phyloP scores from a whole-genome alignment of 2,329 filamentous ascomycete species.

The Sporothrix sp. region DNA sequence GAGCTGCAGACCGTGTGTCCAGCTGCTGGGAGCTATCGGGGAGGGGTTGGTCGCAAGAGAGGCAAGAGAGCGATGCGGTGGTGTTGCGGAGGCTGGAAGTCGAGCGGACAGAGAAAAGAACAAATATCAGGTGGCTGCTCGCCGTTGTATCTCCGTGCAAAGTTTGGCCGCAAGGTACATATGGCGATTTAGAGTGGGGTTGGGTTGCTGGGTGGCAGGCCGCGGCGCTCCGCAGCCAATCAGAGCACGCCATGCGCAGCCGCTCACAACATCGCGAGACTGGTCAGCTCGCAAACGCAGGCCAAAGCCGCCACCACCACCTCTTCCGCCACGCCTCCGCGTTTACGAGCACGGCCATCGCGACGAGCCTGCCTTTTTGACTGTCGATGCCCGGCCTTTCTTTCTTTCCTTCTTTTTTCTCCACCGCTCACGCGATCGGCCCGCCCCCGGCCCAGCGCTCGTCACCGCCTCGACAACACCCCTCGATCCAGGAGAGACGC shows the following conservation, averaged over 20 bases:
- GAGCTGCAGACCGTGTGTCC: neutral
- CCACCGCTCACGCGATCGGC: too few species aligned
- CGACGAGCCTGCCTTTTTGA: neutral
- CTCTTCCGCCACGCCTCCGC: too few species aligned
- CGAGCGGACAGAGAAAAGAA: too few species aligned
- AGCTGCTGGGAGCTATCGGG: neutral
- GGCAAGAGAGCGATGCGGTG: neutral
- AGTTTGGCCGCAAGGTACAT: too few species aligned
- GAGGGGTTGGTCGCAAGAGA: neutral
- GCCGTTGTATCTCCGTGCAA: neutral
- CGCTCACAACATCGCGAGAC: slow-evolving; percentile 34
- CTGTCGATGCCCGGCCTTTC: neutral
- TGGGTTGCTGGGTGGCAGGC: slow-evolving; percentile 19
- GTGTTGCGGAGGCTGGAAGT: neutral
- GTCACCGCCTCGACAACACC: neutral
- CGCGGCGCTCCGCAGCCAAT: slow-evolving; percentile 26
- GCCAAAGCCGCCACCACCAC: slow-evolving; percentile 8
- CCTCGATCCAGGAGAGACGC: too few species aligned
- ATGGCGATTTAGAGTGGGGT: too few species aligned
- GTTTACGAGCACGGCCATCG: slow-evolving; percentile 6
- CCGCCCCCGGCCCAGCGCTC: neutral
- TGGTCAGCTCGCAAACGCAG: slow-evolving; percentile 3
- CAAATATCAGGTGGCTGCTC: too few species aligned
- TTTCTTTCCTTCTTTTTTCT: neutral
- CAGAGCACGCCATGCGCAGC: slow-evolving; percentile 17